Evolutionary conservation across 73 alveolate species (phyloP), one percentile per base, ranked within the genome.

Genomic region (Tetrahymena borealis): DNA sequence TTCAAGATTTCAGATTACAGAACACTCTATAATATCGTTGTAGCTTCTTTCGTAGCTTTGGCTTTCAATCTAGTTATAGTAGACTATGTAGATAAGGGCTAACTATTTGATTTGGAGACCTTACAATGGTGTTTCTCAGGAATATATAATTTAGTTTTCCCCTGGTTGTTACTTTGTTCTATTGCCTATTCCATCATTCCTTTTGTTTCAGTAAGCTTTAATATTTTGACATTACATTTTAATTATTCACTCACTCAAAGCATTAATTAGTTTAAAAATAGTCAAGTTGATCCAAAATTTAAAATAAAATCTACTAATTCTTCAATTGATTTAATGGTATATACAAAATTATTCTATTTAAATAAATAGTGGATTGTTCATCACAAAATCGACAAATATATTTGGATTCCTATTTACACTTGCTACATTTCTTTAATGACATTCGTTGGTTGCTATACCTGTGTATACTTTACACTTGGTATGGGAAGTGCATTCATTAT

Each of bases 401-500:
- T 43, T 33, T 94, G 94, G 95, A 40, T 93, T 85, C 96, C 96
- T 20, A 38, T 90, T 42, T 90, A 91, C 37, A 36, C 31, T 13
- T 31, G 60, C 33, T 35, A 94, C 43, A 79, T 42, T 15, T 15
- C 78, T 38, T 90, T 38, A 28, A 90, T 94, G 92, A 79, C 78
- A 32, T 32, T 40, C 32, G 79, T 92, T 32, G 95, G 96, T n/a
- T 38, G 91, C 13, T 28, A 11, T 3, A 31, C 90, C 9, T 91
- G 96, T 95, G 78, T 77, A 33, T 36, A 94, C 78, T 78, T 79
- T 60, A 78, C 90, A 32, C 94, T 93, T 39, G 96, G 96, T 28
- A 94, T 96, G 60, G 98, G 97, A 1, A 92, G 97, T 40, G 97
- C 96, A 18, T 41, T 96, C 93, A 94, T 97, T 18, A 94, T 97